These are phyloP conservation scores for Lactarius indigo DNA, from an alignment of 768 basidiomycete genomes.

Conservation along the genomic window DNA sequence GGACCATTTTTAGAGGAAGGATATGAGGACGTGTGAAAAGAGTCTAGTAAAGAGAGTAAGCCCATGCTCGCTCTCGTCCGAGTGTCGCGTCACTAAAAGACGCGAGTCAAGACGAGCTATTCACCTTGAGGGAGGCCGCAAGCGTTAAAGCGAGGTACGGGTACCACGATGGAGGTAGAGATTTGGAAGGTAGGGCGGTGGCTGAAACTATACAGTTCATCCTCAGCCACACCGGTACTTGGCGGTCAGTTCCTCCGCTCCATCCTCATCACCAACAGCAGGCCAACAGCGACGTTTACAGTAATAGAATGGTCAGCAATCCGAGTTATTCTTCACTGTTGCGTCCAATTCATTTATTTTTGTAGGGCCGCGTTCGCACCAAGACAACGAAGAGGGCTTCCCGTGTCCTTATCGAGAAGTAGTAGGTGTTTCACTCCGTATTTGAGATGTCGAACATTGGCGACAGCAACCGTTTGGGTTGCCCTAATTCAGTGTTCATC, in stretches of 20 bases:
- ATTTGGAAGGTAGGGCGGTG: conserved; percentile 12
- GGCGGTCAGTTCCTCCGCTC: conserved; percentile 25
- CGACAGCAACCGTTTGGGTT: background rate
- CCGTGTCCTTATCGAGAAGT: conserved; percentile 98
- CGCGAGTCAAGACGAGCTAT: conserved; percentile 68
- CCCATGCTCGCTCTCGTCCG: conserved; percentile 61
- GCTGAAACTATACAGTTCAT: conserved; percentile 36
- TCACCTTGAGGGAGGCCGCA: conserved; percentile 44
- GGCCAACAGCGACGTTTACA: conserved; percentile 14
- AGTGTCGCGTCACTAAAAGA: conserved; percentile 78
- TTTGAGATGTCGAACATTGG: background rate
- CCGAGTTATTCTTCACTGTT: background rate
- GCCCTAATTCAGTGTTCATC: background rate
- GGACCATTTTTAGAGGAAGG: conserved; percentile 63
- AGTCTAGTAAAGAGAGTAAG: conserved; percentile 31
- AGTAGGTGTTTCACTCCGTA: conserved; percentile 49
- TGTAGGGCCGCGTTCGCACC: conserved; percentile 96
- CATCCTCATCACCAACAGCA: conserved; percentile 19
- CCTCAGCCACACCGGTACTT: conserved; percentile 33
- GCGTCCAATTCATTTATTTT: background rate
- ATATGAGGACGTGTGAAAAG: conserved; percentile 20
- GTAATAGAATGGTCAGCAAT: conserved; percentile 48
- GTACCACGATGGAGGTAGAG: background rate
- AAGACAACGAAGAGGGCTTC: conserved; percentile 99
- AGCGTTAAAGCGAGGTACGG: conserved; percentile 19